phyloP scores from a whole-genome alignment of 371 early-diverging fungal genomes.

The Mortierella sp. region DNA sequence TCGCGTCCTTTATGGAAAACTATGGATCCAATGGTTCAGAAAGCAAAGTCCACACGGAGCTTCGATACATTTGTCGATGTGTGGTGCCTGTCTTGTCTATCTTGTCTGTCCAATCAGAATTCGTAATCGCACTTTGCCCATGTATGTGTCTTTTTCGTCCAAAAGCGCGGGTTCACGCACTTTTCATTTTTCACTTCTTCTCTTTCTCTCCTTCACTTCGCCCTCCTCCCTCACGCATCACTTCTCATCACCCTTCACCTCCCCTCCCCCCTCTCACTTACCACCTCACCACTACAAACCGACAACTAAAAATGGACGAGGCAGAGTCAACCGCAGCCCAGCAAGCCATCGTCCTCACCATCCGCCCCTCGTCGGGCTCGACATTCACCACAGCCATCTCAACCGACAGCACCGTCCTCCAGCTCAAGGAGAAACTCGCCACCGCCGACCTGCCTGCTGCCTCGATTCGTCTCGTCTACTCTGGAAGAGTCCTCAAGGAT shows the following conservation, averaged over 20 bases:
- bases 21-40: too few species aligned
- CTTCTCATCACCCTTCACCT: background rate
- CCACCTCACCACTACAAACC: background rate
- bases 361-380: conserved; percentile 52
- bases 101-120: background rate
- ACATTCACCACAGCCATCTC: conserved; percentile 51
- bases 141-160: background rate
- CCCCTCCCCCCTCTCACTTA: background rate
- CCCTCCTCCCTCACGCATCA: background rate
- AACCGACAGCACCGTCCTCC: conserved; percentile 61
- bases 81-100: background rate
- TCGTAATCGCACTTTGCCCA: background rate
- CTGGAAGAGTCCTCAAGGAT: conserved; percentile 81
- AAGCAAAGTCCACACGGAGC: too few species aligned
- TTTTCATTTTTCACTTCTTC: background rate
- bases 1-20: too few species aligned
- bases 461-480: conserved; percentile 78
- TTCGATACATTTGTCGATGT: too few species aligned
- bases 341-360: conserved; percentile 56
- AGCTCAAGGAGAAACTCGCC: conserved; percentile 72
- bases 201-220: background rate
- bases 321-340: conserved; percentile 25
- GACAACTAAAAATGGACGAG: conserved; percentile 31
- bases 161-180: background rate
- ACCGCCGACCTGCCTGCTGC: conserved; percentile 63